phyloP scores from a whole-genome alignment of 106 monocot genomes.

The Acanthochlamys bracteata region DNA sequence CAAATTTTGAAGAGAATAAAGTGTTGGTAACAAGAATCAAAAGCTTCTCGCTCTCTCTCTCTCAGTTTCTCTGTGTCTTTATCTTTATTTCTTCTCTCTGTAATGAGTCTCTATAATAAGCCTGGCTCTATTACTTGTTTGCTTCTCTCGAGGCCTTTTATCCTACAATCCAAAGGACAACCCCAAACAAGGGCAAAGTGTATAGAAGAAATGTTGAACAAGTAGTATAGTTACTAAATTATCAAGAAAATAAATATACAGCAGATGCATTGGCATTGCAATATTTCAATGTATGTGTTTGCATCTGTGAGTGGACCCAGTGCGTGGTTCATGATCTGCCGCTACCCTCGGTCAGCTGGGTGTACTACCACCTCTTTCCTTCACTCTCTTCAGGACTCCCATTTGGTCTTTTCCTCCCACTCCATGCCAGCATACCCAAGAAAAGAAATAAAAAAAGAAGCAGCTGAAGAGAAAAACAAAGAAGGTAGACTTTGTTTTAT shows the following conservation, averaged over 20 bases:
- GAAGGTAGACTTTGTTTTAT: neutral
- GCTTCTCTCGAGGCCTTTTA: slow-evolving; percentile 10
- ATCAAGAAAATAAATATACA: neutral
- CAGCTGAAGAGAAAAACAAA: neutral
- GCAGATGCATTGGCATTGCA: no score
- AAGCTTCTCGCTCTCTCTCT: slow-evolving; percentile 5
- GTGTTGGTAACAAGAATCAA: neutral
- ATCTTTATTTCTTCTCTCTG: neutral
- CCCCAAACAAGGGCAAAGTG: slow-evolving; percentile 6
- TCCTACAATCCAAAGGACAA: slow-evolving; percentile 7
- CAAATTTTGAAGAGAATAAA: slow-evolving; percentile 21
- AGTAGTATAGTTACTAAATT: neutral
- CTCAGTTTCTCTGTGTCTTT: slow-evolving; percentile 2
- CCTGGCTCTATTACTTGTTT: neutral
- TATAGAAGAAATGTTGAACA: neutral
- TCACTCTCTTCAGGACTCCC: neutral
- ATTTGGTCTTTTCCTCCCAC: neutral
- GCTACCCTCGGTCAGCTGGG: neutral
- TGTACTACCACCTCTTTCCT: neutral
- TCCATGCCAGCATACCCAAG: no score
- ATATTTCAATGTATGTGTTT: no score
- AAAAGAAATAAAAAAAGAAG: neutral
- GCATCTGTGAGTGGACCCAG: neutral
- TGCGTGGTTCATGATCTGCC: neutral
- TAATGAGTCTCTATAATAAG: neutral